Evolutionary conservation across 371 early-diverging fungal species (phyloP), one percentile per base, ranked within the genome.

Genomic region (Mortierella sp.): DNA sequence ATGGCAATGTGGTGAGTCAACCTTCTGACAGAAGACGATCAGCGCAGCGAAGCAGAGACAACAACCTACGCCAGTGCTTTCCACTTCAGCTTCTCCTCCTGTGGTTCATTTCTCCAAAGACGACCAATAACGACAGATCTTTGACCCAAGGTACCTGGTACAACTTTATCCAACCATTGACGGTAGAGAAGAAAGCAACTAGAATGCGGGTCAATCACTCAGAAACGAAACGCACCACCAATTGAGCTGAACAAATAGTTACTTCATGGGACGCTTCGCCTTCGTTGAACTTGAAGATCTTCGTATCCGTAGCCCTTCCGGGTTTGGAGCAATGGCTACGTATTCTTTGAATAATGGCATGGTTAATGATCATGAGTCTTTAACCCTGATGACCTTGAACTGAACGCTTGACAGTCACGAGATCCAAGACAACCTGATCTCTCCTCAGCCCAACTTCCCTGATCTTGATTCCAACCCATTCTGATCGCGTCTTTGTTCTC

Each of bases 31-130:
- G 34, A 7, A 34, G 34, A 34, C 10, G 4, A 10, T 45, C 45
- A 45, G 17, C 8, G 8, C 12, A n/a, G 9, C 45, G 12, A 9
- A 16, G 8, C 22, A 17, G n/a, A n/a, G 45, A 19, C 10, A 7
- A 4, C 34, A 34, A 34, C 51, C 17, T 51, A 51, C 51, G 51
- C 51, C 1, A 51, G 31, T 17, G n/a, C 3, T 31, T 28, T 51
- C 51, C 51, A 51, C 19, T 12, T 51, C 51, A 31, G n/a, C 51
- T 51, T 51, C 51, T 29, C 51, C n/a, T 51, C 51, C 17, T 25
- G 28, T n/a, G 51, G 31, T 51, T 51, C 51, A 51, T 51, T 51
- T 31, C 51, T 25, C 51, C 51, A 51, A n/a, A 51, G 34, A 1
- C 12, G 14, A 16, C 51, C 51, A 51, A 51, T 51, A 31, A 51